Evolutionary conservation across 257 asterid species (phyloP).

Genomic region (Solanum acaule): DNA sequence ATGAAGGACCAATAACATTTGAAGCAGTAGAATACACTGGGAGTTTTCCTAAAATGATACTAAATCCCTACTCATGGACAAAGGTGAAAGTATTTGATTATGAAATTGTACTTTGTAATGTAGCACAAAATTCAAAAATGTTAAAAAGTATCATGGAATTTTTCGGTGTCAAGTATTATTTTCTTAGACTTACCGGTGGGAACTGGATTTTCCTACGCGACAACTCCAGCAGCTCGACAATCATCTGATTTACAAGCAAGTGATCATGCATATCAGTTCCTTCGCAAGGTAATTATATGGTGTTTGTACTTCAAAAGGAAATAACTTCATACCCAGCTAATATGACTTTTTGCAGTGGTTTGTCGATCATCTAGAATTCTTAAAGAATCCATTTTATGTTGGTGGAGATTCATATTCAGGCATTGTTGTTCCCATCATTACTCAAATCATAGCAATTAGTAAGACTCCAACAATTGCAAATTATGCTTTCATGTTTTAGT

Average conservation of each 20-base stretch:
- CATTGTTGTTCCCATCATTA: conserved; percentile 1
- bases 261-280: conserved; percentile 3
- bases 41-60: neutral
- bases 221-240: neutral
- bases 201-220: conserved; percentile 7
- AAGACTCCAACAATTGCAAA: neutral
- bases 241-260: neutral
- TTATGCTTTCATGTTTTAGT: neutral
- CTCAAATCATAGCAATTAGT: conserved; percentile 8
- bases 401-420: conserved; percentile 11
- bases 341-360: conserved; percentile 8
- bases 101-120: neutral
- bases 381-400: conserved; percentile 5
- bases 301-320: too few relatives aligned
- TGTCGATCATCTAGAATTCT: conserved; percentile 1
- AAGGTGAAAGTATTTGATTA: neutral
- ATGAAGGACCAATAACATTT: conserved; percentile 4
- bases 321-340: too few relatives aligned
- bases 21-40: conserved; percentile 7
- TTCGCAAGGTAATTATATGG: neutral
- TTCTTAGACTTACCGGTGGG: neutral
- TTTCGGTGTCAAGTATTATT: conserved; percentile 3
- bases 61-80: conserved; percentile 8
- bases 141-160: neutral
- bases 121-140: neutral